Conservation (phyloP, 441 rosid species). For the Populus hybrid region DNA sequence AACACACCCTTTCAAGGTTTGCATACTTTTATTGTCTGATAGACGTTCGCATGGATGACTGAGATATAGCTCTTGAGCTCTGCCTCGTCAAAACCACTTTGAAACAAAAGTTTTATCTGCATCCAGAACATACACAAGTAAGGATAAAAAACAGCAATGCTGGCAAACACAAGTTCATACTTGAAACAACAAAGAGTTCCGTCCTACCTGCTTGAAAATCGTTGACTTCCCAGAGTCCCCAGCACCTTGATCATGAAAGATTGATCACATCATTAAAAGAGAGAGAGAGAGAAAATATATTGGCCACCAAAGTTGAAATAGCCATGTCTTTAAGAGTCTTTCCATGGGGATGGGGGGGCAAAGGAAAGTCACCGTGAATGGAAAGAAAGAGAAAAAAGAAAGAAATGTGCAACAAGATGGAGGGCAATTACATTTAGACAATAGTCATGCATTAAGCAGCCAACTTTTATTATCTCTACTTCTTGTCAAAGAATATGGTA, state of each 20-base stretch:
- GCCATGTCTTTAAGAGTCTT: neutral
- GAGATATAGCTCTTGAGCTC: conserved; percentile 87
- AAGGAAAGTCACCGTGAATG: neutral
- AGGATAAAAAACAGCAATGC: conserved; percentile 10
- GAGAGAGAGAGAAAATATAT: neutral
- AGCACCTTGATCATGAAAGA: conserved; percentile 57
- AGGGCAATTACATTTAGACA: neutral
- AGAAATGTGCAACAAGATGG: neutral
- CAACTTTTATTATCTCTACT: neutral
- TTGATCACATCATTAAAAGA: neutral
- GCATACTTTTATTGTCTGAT: conserved; percentile 98
- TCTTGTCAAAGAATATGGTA: neutral
- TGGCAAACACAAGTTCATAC: neutral
- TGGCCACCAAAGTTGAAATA: neutral
- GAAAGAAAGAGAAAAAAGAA: neutral
- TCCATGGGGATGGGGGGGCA: neutral
- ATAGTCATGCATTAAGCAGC: neutral
- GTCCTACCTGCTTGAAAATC: conserved; percentile 91
- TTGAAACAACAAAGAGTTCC: neutral
- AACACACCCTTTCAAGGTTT: conserved; percentile 73
- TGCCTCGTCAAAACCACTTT: conserved; percentile 90
- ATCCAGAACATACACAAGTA: conserved; percentile 8
- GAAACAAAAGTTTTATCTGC: conserved; percentile 96
- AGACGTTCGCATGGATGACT: conserved; percentile 95
- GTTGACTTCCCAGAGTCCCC: conserved; percentile 99